Conservation (phyloP, 129 eudicot genomes). For the Scalesia atractyloides region DNA sequence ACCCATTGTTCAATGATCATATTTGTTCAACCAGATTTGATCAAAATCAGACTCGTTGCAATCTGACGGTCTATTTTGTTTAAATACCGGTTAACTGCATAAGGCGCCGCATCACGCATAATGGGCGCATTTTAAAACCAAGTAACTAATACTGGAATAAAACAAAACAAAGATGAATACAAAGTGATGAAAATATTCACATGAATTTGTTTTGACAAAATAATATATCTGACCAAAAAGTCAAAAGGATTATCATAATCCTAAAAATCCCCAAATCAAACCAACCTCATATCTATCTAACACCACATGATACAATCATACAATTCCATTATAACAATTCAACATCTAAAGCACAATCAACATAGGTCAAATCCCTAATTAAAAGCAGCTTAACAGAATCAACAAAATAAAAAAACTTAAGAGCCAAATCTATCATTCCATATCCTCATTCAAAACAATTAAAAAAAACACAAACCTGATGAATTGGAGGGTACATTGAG, state of each 20-base stretch:
- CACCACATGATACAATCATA: not conserved
- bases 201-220: slow-evolving; percentile 15
- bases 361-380: not conserved
- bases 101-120: too few species aligned
- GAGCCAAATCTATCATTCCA: slow-evolving; percentile 7
- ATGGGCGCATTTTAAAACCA: too few species aligned
- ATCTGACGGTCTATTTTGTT: too few species aligned
- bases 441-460: not conserved
- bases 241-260: slow-evolving; percentile 17
- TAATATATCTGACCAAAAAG: slow-evolving; percentile 16
- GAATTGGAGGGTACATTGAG: slow-evolving; percentile 91
- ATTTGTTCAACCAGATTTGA: too few species aligned
- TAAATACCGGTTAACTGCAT: too few species aligned
- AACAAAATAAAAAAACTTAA: not conserved
- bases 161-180: not conserved
- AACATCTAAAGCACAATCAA: not conserved
- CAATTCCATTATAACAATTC: not conserved
- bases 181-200: not conserved
- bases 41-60: too few species aligned
- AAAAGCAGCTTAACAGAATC: slow-evolving; percentile 6
- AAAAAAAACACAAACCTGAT: slow-evolving; percentile 52
- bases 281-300: not conserved
- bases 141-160: slow-evolving; percentile 3
- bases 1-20: too few species aligned
- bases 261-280: slow-evolving; percentile 29